These are phyloP conservation scores for Rhizopus microsporus DNA, from an alignment of 371 early-diverging fungal species.

Conservation along the genomic window DNA sequence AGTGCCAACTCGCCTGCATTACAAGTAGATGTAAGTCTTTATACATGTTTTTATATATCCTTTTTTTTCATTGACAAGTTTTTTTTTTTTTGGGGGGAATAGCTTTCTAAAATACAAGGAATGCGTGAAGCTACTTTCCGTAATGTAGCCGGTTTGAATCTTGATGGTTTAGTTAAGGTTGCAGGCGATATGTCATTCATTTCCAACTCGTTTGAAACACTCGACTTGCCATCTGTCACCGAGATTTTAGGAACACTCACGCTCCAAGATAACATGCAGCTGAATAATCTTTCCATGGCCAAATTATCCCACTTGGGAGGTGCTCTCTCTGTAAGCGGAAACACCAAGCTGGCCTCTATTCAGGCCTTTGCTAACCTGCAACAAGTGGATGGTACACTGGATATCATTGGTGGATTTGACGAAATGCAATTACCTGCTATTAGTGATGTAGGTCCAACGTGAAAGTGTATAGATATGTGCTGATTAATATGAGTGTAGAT, in stretches of 20 bases:
- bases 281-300: slow-evolving; percentile 45
- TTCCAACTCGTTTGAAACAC: slow-evolving; percentile 39
- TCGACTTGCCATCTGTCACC: slow-evolving; percentile 39
- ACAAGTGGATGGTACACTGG: slow-evolving; percentile 55
- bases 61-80: background rate
- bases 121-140: slow-evolving; percentile 33
- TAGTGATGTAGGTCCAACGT: slow-evolving; percentile 27
- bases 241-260: slow-evolving; percentile 52
- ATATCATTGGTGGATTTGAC: slow-evolving; percentile 53
- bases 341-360: slow-evolving; percentile 37
- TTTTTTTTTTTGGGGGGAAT: background rate
- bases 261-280: slow-evolving; percentile 45
- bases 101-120: slow-evolving; percentile 31
- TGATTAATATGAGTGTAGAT: slow-evolving; percentile 13
- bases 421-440: slow-evolving; percentile 46
- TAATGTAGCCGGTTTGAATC: slow-evolving; percentile 35
- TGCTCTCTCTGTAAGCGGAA: slow-evolving; percentile 53
- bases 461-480: background rate
- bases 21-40: slow-evolving; percentile 32
- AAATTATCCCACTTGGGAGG: slow-evolving; percentile 53
- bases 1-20: slow-evolving; percentile 49
- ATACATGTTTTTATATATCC: background rate
- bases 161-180: slow-evolving; percentile 32
- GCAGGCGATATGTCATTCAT: slow-evolving; percentile 52
- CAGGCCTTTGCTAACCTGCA: slow-evolving; percentile 50